Evolutionary conservation across 495 filamentous ascomycete genomes (phyloP).

Genomic region (Immersiella caudata): DNA sequence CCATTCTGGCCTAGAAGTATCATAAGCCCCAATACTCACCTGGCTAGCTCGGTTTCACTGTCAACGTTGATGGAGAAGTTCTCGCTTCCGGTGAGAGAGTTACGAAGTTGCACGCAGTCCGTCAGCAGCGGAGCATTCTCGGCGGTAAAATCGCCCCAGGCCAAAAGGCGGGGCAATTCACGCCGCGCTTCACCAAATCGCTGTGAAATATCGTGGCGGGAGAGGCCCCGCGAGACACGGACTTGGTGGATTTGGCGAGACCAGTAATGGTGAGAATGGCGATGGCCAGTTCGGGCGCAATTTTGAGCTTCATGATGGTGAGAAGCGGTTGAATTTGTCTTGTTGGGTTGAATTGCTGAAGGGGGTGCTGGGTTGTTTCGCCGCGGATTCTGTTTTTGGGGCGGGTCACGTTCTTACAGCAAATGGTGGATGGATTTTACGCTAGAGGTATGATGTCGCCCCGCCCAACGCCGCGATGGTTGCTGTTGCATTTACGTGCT

Average conservation of each 20-base stretch:
- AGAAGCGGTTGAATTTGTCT: neutral
- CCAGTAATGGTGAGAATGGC: neutral
- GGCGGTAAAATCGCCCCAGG: neutral
- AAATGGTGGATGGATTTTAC: no score
- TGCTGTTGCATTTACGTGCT: no score
- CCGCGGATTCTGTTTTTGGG: no score
- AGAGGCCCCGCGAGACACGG: neutral
- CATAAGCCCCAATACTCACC: no score
- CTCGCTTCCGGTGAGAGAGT: constrained; percentile 1
- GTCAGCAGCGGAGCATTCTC: neutral
- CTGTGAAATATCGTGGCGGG: neutral
- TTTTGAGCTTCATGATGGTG: neutral
- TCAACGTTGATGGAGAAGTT: constrained; percentile 6
- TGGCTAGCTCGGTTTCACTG: neutral
- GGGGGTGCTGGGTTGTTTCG: no score
- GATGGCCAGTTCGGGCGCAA: neutral
- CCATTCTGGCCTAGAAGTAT: no score
- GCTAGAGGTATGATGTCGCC: no score
- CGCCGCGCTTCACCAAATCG: constrained; percentile 1
- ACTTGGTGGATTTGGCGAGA: neutral
- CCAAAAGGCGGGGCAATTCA: neutral
- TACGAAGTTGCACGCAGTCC: neutral
- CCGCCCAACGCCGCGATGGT: no score
- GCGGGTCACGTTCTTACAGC: no score
- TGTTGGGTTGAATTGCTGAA: neutral